phyloP scores from a whole-genome alignment of 169 alveolate genomes.

The Eimeria mitis region DNA sequence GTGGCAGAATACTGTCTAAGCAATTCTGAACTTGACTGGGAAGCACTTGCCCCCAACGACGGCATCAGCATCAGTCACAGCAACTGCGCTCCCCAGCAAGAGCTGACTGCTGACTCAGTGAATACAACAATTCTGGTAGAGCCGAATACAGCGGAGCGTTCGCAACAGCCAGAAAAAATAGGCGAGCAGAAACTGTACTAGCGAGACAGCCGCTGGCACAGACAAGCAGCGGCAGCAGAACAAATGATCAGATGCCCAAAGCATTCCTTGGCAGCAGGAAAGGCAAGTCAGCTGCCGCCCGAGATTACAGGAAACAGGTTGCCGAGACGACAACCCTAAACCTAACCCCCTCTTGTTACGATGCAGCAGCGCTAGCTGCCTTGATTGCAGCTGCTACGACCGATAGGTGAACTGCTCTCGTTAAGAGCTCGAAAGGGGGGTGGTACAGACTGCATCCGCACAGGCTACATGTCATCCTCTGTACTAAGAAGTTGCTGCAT shows the following conservation, averaged over 20 bases:
- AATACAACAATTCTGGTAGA: neutral
- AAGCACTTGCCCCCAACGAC: neutral
- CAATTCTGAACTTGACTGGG: neutral
- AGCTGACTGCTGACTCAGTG: neutral
- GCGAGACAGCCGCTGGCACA: neutral
- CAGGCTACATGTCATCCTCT: neutral
- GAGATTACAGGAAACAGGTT: neutral
- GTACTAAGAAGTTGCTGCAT: conserved; percentile 26
- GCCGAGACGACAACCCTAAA: neutral
- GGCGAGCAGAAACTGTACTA: neutral
- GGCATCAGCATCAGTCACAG: neutral
- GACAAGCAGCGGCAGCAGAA: neutral
- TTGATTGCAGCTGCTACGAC: neutral
- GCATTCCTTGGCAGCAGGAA: neutral
- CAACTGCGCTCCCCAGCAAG: neutral
- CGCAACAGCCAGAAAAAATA: neutral
- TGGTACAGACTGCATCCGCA: neutral
- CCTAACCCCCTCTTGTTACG: neutral
- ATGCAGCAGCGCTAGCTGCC: neutral
- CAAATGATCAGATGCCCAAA: neutral
- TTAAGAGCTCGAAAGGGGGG: neutral
- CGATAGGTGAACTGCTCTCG: neutral
- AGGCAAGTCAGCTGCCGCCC: neutral
- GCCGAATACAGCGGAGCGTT: neutral
- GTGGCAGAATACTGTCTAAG: neutral